phyloP scores from a whole-genome alignment of 371 early-diverging fungal species.

The Actinomucor elegans region DNA sequence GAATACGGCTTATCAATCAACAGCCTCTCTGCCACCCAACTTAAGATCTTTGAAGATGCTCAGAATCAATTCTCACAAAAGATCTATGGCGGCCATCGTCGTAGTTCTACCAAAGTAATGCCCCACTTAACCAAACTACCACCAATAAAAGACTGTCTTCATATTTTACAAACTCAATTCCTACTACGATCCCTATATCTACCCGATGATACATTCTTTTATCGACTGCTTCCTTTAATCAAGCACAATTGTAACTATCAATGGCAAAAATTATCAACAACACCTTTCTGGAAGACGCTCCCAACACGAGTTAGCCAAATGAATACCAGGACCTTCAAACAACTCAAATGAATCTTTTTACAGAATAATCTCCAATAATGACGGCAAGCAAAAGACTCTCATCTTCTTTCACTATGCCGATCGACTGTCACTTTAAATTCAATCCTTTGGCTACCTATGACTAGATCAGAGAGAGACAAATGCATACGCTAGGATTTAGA shows the following conservation, averaged over 20 bases:
- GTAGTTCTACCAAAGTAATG: slow-evolving; percentile 5
- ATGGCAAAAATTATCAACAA: not conserved
- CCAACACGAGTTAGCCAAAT: not conserved
- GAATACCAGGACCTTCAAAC: not conserved
- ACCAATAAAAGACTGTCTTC: not conserved
- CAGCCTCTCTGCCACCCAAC: too few relatives aligned
- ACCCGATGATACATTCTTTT: not conserved
- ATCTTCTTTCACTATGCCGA: not conserved
- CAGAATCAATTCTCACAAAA: too few relatives aligned
- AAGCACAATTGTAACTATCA: not conserved
- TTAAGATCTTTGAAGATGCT: too few relatives aligned
- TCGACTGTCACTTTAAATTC: not conserved
- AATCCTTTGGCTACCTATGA: not conserved
- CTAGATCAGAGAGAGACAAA: not conserved
- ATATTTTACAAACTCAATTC: slow-evolving; percentile 1
- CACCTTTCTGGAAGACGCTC: not conserved
- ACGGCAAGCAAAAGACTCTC: too few relatives aligned
- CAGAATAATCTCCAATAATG: too few relatives aligned
- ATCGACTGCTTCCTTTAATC: not conserved
- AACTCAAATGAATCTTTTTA: not conserved
- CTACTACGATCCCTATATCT: not conserved
- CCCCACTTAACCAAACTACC: slow-evolving; percentile 8
- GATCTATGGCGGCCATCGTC: not conserved
- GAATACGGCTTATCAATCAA: too few relatives aligned
- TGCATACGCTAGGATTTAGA: slow-evolving; percentile 6